phyloP scores from a whole-genome alignment of 306 rosid genomes.

The Fagus crenata region DNA sequence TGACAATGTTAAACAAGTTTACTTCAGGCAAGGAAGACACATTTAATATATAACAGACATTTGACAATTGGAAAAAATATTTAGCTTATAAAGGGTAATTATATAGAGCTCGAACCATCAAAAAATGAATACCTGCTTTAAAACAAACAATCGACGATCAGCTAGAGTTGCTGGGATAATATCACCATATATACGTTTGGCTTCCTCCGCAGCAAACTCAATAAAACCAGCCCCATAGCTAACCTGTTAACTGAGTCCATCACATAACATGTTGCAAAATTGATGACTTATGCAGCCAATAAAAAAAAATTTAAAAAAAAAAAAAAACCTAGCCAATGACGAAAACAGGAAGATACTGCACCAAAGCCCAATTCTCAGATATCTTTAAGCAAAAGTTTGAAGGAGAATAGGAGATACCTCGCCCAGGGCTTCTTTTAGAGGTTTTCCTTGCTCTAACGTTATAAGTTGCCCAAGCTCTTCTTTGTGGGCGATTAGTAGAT shows the following conservation, averaged over 20 bases:
- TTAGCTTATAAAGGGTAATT: neutral
- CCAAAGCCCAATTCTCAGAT: constrained; percentile 9
- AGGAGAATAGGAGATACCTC: constrained; percentile 57
- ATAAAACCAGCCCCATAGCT: constrained; percentile 79
- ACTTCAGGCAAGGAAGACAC: neutral
- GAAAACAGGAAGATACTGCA: constrained; percentile 14
- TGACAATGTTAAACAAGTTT: neutral
- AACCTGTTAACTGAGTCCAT: constrained; percentile 45
- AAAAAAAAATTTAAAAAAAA: too few relatives aligned
- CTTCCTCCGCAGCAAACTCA: constrained; percentile 94
- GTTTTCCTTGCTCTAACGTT: constrained; percentile 98
- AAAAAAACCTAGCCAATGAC: constrained; percentile 1
- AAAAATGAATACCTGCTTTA: constrained; percentile 69
- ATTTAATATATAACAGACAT: neutral
- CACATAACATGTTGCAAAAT: constrained; percentile 21
- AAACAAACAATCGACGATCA: constrained; percentile 81
- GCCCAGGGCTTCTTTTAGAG: constrained; percentile 81
- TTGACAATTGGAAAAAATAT: neutral
- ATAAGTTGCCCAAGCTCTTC: constrained; percentile 89
- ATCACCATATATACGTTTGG: constrained; percentile 92
- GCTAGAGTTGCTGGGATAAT: constrained; percentile 81
- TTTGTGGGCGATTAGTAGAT: constrained; percentile 67
- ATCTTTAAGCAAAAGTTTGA: constrained; percentile 26
- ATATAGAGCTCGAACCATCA: constrained; percentile 23
- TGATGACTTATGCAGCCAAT: constrained; percentile 16